Evolutionary conservation across 2,329 filamentous ascomycete genomes (phyloP), one percentile per base, ranked within the genome.

Genomic region (Chrysoporthe cubensis): DNA sequence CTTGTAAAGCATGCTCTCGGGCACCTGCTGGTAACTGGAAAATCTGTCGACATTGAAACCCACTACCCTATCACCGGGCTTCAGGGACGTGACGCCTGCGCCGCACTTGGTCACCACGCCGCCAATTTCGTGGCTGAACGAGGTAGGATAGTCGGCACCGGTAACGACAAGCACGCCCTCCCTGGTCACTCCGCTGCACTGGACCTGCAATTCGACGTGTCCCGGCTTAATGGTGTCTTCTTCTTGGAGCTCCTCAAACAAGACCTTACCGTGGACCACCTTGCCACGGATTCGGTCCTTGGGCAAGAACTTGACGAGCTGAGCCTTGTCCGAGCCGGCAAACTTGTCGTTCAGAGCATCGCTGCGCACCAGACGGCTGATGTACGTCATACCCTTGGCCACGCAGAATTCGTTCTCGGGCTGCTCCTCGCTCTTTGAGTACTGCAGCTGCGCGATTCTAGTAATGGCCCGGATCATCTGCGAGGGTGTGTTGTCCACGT

Each of bases 61-160:
- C 5, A 40, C 37, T 6, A 40, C 37, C 37, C 37, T 40, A 9
- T 40, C 37, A 7, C 37, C 37, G 4, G 37, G 37, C 37, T 40
- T 9, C 5, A 40, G 37, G 9, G 6, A 7, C 0, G 37, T 9
- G 37, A 40, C 37, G 37, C 37, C 37, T 6, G 37, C 37, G 37
- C 37, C 37, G 37, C 6, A 7, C 37, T 9, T 5, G 37, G 9
- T 9, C 5, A 40, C 37, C 37, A 40, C 4, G 37, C 37, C 37
- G 5, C 37, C 37, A 1, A 50, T 18, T 7, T 32, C 44, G 26
- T 62, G 43, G 60, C 60, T 62, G 71, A 66, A 76, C 50, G 59
- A 73, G 70, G 59, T 74, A 68, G 72, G 70, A 61, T 72, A 71
- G 21, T 76, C 75, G 32, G 69, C 14, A 13, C 75, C 75, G 0